Evolutionary conservation across 345 rosid genomes (phyloP).

Genomic region (Rhodomyrtus tomentosa): DNA sequence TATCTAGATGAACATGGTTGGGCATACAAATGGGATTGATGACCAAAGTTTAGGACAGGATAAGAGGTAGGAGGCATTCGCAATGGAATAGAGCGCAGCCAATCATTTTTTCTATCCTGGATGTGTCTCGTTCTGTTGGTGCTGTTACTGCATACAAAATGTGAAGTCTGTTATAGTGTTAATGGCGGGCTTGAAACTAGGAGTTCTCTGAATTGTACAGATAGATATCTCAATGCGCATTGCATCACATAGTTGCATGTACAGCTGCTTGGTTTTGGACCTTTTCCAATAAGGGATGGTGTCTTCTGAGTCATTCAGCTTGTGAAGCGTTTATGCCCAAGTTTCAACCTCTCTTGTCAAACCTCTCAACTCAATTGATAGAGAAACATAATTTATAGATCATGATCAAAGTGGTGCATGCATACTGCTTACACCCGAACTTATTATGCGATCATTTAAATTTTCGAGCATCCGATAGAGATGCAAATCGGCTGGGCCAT

Average conservation of each 20-base stretch:
- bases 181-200: neutral
- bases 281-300: neutral
- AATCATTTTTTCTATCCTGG: neutral
- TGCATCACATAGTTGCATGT: neutral
- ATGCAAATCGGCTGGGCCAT: neutral
- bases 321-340: neutral
- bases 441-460: neutral
- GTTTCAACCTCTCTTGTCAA: neutral
- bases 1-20: constrained; percentile 63
- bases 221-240: neutral
- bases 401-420: neutral
- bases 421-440: neutral
- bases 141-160: neutral
- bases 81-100: neutral
- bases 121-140: neutral
- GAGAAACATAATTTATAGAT: neutral
- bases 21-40: constrained; percentile 50
- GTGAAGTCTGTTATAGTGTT: neutral
- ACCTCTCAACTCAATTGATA: neutral
- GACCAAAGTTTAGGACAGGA: neutral
- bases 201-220: neutral
- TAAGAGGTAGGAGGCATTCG: neutral
- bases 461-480: neutral
- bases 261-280: neutral
- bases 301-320: neutral